phyloP scores from a whole-genome alignment of 2,329 filamentous ascomycete genomes.

The Epichloe elymi region DNA sequence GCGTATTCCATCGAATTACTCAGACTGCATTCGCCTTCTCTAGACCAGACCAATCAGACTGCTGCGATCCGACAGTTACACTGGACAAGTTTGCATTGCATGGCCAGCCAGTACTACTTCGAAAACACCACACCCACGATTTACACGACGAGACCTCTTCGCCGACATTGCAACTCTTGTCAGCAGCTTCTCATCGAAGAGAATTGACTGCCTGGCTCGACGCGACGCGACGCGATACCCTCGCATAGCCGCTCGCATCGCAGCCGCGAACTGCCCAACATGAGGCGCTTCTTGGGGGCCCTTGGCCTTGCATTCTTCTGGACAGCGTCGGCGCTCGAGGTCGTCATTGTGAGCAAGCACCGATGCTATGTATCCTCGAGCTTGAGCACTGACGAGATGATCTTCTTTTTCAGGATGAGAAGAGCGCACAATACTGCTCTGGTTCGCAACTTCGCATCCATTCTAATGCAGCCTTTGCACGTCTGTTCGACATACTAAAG shows the following conservation, averaged over 20 bases:
- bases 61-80: not conserved
- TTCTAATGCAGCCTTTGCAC: slow-evolving; percentile 5
- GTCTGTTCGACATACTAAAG: not conserved
- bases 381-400: slow-evolving; percentile 11
- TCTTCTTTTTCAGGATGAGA: slow-evolving; percentile 48
- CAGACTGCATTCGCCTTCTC: not conserved
- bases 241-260: not conserved
- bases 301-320: slow-evolving; percentile 38
- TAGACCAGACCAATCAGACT: not conserved
- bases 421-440: slow-evolving; percentile 66
- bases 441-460: slow-evolving; percentile 25
- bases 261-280: slow-evolving; percentile 19
- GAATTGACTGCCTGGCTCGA: no score
- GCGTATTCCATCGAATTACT: not conserved
- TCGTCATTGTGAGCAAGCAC: slow-evolving; percentile 27
- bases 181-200: not conserved
- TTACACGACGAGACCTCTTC: not conserved
- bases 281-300: slow-evolving; percentile 41
- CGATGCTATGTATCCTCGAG: not conserved
- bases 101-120: not conserved
- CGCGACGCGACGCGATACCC: not conserved
- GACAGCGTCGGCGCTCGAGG: slow-evolving; percentile 43
- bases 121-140: not conserved
- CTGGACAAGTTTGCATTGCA: not conserved
- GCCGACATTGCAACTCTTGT: not conserved